Conservation (phyloP, 1,139 yeast species). For the Lodderomyces oxycetoniae region DNA sequence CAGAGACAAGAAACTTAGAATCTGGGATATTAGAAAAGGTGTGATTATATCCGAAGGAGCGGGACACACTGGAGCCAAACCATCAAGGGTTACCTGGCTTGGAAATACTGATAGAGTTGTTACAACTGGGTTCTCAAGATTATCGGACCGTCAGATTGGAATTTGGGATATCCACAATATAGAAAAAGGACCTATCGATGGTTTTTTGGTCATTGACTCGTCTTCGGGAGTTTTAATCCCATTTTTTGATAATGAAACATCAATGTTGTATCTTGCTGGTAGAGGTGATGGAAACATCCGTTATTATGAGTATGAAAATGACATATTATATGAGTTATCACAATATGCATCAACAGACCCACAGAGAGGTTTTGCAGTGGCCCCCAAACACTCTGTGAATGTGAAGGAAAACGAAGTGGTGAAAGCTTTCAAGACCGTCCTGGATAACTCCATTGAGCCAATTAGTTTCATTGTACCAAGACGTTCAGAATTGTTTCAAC, state of each 20-base stretch:
- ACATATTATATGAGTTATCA: slow-evolving; percentile 73
- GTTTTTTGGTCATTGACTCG: slow-evolving; percentile 78
- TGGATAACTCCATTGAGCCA: slow-evolving; percentile 81
- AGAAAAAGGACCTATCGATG: slow-evolving; percentile 80
- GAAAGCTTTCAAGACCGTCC: slow-evolving; percentile 76
- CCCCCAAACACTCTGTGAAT: slow-evolving; percentile 78
- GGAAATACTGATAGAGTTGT: slow-evolving; percentile 80
- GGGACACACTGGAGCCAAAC: slow-evolving; percentile 91
- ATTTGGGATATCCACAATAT: slow-evolving; percentile 82
- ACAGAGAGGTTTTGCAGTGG: slow-evolving; percentile 90
- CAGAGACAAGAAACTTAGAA: slow-evolving; percentile 85
- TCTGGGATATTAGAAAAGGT: slow-evolving; percentile 85
- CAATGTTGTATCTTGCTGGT: slow-evolving; percentile 84
- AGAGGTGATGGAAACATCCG: slow-evolving; percentile 98
- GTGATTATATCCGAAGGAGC: slow-evolving; percentile 75
- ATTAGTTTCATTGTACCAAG: slow-evolving; percentile 90
- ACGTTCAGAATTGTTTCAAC: slow-evolving; percentile 87
- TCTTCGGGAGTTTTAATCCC: slow-evolving; percentile 95
- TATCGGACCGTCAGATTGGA: slow-evolving; percentile 92
- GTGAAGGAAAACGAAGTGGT: slow-evolving; percentile 81
- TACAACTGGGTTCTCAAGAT: slow-evolving; percentile 93
- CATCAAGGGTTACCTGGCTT: slow-evolving; percentile 82
- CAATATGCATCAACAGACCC: slow-evolving; percentile 87
- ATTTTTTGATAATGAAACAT: slow-evolving; percentile 74
- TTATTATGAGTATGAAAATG: slow-evolving; percentile 82